These are phyloP conservation scores for Aciculosporium take DNA, from an alignment of 2,329 filamentous ascomycete genomes.

Conservation along the genomic window DNA sequence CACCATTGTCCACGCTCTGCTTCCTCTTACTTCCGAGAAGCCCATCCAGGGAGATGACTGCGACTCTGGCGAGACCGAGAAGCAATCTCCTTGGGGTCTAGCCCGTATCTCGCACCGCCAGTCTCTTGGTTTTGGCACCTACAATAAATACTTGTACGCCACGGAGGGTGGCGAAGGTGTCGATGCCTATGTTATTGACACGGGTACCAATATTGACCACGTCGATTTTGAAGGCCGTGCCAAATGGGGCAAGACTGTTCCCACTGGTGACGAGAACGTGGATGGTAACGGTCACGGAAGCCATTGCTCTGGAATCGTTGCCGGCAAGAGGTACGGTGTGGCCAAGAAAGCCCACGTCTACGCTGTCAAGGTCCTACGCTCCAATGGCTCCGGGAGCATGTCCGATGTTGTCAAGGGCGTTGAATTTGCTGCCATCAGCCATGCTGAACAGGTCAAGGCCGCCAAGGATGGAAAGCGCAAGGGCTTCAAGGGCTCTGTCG, in stretches of 20 bases:
- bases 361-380: conserved; percentile 95
- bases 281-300: conserved; percentile 98
- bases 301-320: conserved; percentile 96
- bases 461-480: conserved; percentile 83
- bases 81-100: conserved; percentile 94
- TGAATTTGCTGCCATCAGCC: conserved; percentile 76
- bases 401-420: conserved; percentile 97
- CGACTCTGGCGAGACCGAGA: conserved; percentile 52
- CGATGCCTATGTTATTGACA: conserved; percentile 97
- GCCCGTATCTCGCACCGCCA: conserved; percentile 95
- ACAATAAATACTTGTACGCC: conserved; percentile 96
- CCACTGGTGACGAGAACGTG: conserved; percentile 63
- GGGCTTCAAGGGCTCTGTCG: conserved; percentile 96
- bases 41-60: conserved; percentile 26
- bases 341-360: conserved; percentile 97
- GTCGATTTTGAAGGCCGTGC: conserved; percentile 96
- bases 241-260: conserved; percentile 94
- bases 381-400: conserved; percentile 97
- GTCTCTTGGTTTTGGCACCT: conserved; percentile 73
- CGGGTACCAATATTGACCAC: conserved; percentile 84
- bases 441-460: conserved; percentile 58
- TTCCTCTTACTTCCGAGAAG: conserved; percentile 28
- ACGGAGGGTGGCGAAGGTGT: conserved; percentile 88
- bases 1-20: conserved; percentile 75
- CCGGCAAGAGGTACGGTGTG: conserved; percentile 97